Evolutionary conservation across 495 filamentous ascomycete genomes (phyloP).

Genomic region (Evansstolkia leycettana): DNA sequence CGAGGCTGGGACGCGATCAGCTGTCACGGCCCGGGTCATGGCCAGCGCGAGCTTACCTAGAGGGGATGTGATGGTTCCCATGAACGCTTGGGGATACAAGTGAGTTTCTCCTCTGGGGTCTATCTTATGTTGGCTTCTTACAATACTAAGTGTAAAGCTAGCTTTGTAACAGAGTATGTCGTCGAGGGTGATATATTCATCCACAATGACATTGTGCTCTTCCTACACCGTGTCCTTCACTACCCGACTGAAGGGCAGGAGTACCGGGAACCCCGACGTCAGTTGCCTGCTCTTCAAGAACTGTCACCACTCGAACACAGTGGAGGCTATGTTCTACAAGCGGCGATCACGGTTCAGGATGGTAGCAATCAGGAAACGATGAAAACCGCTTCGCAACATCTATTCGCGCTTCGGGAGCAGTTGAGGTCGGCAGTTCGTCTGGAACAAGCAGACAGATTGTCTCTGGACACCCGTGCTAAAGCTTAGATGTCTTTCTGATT

Average conservation of each 20-base stretch:
- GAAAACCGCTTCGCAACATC: constrained; percentile 42
- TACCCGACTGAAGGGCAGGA: constrained; percentile 18
- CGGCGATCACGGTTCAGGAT: constrained; percentile 35
- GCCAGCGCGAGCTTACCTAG: constrained; percentile 29
- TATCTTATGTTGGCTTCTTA: neutral
- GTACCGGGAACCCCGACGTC: constrained; percentile 15
- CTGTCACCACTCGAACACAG: constrained; percentile 32
- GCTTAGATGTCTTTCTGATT: constrained; percentile 8
- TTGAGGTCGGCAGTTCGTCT: constrained; percentile 55
- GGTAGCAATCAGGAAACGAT: constrained; percentile 41
- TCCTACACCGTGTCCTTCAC: constrained; percentile 34
- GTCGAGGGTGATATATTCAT: constrained; percentile 38
- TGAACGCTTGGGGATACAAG: constrained; percentile 42
- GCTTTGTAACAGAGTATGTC: constrained; percentile 36
- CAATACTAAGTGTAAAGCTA: constrained; percentile 13
- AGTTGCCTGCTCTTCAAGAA: constrained; percentile 21
- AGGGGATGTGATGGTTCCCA: constrained; percentile 31
- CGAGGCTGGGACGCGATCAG: constrained; percentile 34
- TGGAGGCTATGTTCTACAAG: constrained; percentile 39
- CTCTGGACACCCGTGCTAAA: constrained; percentile 53
- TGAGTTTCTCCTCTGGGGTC: constrained; percentile 11
- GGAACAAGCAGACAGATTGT: constrained; percentile 48
- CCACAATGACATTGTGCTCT: constrained; percentile 33
- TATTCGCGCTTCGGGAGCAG: constrained; percentile 46
- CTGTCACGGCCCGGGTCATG: constrained; percentile 35